phyloP scores from a whole-genome alignment of 176 grass and related monocot genomes.

The Echinochloa phyllopogon region DNA sequence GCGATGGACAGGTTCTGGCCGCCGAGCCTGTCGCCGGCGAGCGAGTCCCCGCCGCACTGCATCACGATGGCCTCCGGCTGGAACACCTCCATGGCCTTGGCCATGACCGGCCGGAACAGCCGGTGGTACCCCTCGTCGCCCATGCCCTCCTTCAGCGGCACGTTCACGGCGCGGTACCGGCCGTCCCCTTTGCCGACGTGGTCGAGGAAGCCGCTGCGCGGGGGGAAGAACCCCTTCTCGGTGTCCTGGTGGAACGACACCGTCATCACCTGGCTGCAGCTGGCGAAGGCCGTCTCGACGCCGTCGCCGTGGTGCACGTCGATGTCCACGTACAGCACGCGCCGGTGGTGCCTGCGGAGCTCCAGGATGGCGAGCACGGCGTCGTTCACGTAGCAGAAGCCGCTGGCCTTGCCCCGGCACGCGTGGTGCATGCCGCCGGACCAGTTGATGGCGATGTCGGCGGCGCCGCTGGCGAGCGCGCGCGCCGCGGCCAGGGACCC shows the following conservation, averaged over 20 bases:
- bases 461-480: constrained; percentile 33
- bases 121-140: constrained; percentile 45
- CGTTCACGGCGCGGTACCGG: constrained; percentile 59
- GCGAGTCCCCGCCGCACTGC: constrained; percentile 53
- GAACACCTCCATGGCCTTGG: not conserved
- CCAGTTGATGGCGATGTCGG: constrained; percentile 76
- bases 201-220: constrained; percentile 4
- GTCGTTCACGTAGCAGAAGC: constrained; percentile 76
- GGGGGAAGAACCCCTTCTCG: constrained; percentile 42
- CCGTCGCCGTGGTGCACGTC: constrained; percentile 91
- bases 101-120: constrained; percentile 28
- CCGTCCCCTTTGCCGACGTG: constrained; percentile 42
- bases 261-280: constrained; percentile 59
- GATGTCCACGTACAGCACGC: constrained; percentile 87
- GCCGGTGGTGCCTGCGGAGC: constrained; percentile 41
- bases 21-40: constrained; percentile 59
- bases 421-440: constrained; percentile 73
- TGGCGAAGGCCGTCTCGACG: constrained; percentile 62
- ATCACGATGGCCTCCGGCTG: constrained; percentile 39
- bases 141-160: constrained; percentile 59
- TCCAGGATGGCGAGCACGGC: constrained; percentile 58
- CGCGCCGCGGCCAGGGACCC: constrained; percentile 58
- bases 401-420: constrained; percentile 46
- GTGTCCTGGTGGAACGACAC: constrained; percentile 69
- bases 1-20: constrained; percentile 60